Evolutionary conservation across 2,329 filamentous ascomycete species (phyloP).

Genomic region (Alternaria triticimaculans): DNA sequence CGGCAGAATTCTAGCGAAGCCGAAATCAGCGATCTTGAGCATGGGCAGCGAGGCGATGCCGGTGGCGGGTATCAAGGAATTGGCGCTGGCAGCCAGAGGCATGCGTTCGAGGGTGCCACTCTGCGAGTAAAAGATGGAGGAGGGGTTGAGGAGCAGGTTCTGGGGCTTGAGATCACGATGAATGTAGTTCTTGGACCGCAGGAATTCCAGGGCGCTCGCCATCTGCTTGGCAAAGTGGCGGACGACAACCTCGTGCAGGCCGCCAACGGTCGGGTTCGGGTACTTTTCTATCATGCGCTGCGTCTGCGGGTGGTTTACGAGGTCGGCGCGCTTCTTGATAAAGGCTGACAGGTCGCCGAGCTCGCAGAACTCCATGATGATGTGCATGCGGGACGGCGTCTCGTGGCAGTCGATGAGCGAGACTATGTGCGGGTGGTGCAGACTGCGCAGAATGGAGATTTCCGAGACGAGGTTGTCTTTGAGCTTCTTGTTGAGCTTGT

Average conservation of each 20-base stretch:
- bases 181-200: conserved; percentile 84
- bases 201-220: conserved; percentile 86
- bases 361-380: conserved; percentile 99
- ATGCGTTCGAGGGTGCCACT: conserved; percentile 59
- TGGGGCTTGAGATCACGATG: conserved; percentile 98
- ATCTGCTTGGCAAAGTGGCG: conserved; percentile 97
- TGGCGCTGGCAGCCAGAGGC: conserved; percentile 78
- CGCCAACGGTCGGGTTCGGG: conserved; percentile 79
- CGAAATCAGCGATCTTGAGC: conserved; percentile 97
- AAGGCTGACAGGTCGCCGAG: conserved; percentile 93
- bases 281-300: conserved; percentile 93
- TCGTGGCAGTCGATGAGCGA: conserved; percentile 94
- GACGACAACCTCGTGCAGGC: conserved; percentile 95
- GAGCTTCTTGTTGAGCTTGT: conserved; percentile 91
- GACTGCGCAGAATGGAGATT: conserved; percentile 91
- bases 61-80: conserved; percentile 79
- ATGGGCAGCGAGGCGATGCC: conserved; percentile 88
- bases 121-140: conserved; percentile 70
- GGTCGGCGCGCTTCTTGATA: conserved; percentile 89
- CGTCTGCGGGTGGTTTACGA: conserved; percentile 80
- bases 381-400: conserved; percentile 84
- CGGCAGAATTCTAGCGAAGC: conserved; percentile 92
- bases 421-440: conserved; percentile 96
- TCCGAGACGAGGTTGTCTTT: conserved; percentile 95
- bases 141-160: conserved; percentile 88